Evolutionary conservation across 192 early-diverging fungal genomes (phyloP).

Genomic region (Kickxella alabastrina): DNA sequence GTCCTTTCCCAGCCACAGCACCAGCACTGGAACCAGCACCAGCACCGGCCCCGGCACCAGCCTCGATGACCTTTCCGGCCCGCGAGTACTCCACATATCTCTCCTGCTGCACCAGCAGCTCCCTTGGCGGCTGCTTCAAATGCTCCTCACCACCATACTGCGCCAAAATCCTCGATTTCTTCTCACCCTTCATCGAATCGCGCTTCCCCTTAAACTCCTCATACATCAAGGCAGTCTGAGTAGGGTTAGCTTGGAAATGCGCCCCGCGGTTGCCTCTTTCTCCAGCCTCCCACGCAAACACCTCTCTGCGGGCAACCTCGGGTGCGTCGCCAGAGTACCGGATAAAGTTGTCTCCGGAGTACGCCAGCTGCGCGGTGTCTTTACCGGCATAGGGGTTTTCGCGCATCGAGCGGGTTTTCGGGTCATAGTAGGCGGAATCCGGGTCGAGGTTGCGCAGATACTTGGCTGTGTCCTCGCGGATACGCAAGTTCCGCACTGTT

Average conservation of each 20-base stretch:
- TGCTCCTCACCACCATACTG: conserved; percentile 97
- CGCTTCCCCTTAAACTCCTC: conserved; percentile 82
- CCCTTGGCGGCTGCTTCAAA: conserved; percentile 81
- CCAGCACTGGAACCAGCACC: not conserved
- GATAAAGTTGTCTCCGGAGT: conserved; percentile 91
- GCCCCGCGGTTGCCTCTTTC: conserved; percentile 74
- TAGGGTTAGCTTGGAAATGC: conserved; percentile 93
- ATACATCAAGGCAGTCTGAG: conserved; percentile 89
- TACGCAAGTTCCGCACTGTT: conserved; percentile 94
- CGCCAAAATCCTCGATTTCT: conserved; percentile 73
- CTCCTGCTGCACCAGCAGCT: conserved; percentile 90
- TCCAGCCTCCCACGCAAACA: conserved; percentile 93
- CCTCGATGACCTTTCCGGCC: conserved; percentile 72
- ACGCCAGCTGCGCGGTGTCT: conserved; percentile 52
- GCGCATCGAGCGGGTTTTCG: conserved; percentile 98
- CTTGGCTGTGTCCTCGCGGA: conserved; percentile 99
- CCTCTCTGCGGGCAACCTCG: conserved; percentile 76
- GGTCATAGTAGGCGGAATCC: conserved; percentile 96
- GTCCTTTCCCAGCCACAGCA: conserved; percentile 65
- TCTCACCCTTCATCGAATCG: conserved; percentile 66
- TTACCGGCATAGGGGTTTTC: conserved; percentile 84
- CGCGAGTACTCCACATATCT: conserved; percentile 96
- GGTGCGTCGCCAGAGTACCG: conserved; percentile 83
- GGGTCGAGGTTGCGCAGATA: conserved; percentile 94
- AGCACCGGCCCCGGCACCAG: not conserved